phyloP scores from a whole-genome alignment of 352 stramenopile species.

The Globisporangium takayamanum region DNA sequence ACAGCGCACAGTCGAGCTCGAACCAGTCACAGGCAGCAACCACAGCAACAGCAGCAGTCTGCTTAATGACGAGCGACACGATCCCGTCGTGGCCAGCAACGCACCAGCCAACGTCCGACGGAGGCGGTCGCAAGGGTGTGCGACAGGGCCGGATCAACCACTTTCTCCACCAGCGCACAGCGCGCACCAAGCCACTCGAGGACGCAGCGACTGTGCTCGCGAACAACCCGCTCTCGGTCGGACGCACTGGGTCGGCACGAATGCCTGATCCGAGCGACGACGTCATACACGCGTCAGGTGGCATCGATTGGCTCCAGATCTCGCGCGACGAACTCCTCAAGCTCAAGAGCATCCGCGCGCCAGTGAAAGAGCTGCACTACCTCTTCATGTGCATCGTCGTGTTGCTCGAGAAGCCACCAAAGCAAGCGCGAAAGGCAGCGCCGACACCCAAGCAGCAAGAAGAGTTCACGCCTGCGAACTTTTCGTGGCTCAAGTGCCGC shows the following conservation, averaged over 20 bases:
- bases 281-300: slow-evolving; percentile 16
- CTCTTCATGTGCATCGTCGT: slow-evolving; percentile 77
- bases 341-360: slow-evolving; percentile 53
- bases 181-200: background rate
- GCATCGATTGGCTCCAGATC: slow-evolving; percentile 61
- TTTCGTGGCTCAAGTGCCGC: slow-evolving; percentile 54
- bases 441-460: slow-evolving; percentile 38
- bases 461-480: slow-evolving; percentile 47
- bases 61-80: slow-evolving; percentile 48
- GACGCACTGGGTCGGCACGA: background rate
- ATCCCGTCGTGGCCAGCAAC: slow-evolving; percentile 53
- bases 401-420: slow-evolving; percentile 44
- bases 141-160: slow-evolving; percentile 67
- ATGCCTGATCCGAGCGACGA: slow-evolving; percentile 3
- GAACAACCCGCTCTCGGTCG: no score
- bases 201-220: background rate
- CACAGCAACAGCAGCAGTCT: slow-evolving; percentile 26
- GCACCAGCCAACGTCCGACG: slow-evolving; percentile 48
- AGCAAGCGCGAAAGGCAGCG: slow-evolving; percentile 28
- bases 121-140: slow-evolving; percentile 36
- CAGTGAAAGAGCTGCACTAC: slow-evolving; percentile 65
- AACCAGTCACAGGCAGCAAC: background rate
- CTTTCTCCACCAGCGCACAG: slow-evolving; percentile 33
- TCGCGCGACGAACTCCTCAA: slow-evolving; percentile 62
- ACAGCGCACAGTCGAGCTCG: background rate